Base-by-base conservation (phyloP, 805 yeast genomes). In the Hanseniaspora thailandica region DNA sequence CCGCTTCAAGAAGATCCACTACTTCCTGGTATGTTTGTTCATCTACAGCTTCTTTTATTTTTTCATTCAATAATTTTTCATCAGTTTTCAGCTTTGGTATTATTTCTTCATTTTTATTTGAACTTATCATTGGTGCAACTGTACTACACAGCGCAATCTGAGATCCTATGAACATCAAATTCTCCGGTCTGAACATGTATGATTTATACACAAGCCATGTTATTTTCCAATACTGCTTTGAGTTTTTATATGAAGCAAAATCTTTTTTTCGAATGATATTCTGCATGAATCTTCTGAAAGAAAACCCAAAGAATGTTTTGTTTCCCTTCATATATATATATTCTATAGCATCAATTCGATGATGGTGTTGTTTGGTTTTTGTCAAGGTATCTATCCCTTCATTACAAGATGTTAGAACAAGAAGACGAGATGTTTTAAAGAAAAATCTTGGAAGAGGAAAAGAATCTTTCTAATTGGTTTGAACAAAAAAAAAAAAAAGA, bases 191-290 rank as follows among this genome's bases (percentile, higher is more conserved):
- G 45, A 50, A 50, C 54, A 50, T 50, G 23, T 34, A 30, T 35
- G 43, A 35, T 33, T 28, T 50, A 35, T 50, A 50, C 13, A 50
- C 54, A 3, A 50, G 36, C 54, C 54, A 50, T 1, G 44, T 43
- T 7, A 50, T 34, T n/a, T 26, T 35, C 54, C 54, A 50, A 10
- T 43, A n/a, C n/a, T 50, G 54, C 26, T 19, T 34, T 6, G 54
- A 34, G 13, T 19, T 23, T 23, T 5, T 13, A 31, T 28, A 26
- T 43, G 47, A 25, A 19, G 17, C 15, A 2, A 35, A 34, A 7
- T 23, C 38, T 17, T 35, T 50, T 25, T 22, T 41, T 8, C 26
- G 36, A 17, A 43, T 43, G 10, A 50, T 20, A 23, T 36, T 35
- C 22, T 41, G 47, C 39, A 50, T 34, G 15, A 43, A 50, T 34